Evolutionary conservation across 208 protist species (phyloP).

Genomic region (Trypanosoma avium): DNA sequence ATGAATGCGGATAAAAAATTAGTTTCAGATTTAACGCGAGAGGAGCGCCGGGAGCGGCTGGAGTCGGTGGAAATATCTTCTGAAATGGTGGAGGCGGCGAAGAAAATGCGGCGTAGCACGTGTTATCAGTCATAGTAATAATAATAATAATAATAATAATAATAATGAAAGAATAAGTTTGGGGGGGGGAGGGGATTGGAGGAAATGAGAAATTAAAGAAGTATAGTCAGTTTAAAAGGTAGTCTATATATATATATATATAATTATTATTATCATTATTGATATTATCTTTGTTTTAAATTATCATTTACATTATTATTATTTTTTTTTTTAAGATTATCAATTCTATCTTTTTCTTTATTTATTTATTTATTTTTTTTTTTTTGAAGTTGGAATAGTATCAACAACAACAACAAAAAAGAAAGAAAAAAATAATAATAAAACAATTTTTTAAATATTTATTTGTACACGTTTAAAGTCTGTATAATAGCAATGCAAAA

Average conservation of each 20-base stretch:
- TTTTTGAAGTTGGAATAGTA: too few relatives aligned
- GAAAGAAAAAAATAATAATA: too few relatives aligned
- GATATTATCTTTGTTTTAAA: neutral
- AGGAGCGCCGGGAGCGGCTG: conserved; percentile 42
- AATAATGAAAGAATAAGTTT: neutral
- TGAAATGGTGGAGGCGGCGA: conserved; percentile 67
- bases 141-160: neutral
- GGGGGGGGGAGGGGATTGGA: too few relatives aligned
- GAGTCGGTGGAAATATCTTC: conserved; percentile 40
- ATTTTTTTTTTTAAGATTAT: neutral
- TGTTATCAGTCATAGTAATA: conserved; percentile 14
- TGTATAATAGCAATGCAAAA: too few relatives aligned
- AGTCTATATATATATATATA: too few relatives aligned
- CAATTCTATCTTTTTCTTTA: neutral
- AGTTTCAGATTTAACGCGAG: conserved; percentile 41
- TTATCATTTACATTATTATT: conserved; percentile 1
- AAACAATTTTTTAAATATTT: too few relatives aligned
- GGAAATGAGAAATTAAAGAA: too few relatives aligned
- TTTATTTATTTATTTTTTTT: conserved; percentile 7
- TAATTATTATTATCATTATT: conserved; percentile 8
- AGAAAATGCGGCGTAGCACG: conserved; percentile 48
- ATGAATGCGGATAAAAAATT: conserved; percentile 65
- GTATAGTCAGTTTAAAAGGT: too few relatives aligned
- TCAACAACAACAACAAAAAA: too few relatives aligned
- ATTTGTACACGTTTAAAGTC: too few relatives aligned